Conservation (phyloP, 345 rosid species). For the Populus alba region DNA sequence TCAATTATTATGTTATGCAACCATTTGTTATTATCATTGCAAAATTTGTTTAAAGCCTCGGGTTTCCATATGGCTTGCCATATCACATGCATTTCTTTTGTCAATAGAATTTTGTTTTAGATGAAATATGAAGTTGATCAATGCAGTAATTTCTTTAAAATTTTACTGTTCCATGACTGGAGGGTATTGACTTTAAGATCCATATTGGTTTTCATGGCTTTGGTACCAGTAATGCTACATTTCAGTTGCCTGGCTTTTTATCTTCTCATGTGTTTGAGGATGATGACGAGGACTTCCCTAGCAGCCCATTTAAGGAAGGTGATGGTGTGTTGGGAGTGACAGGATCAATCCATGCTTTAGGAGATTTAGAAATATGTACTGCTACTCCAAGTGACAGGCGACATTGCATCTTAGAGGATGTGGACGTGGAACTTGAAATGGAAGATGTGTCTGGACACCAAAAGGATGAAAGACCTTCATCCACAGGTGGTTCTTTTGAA, state of each 20-base stretch:
- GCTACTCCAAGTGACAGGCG: constrained; percentile 58
- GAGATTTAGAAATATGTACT: constrained; percentile 42
- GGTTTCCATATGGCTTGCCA: not conserved
- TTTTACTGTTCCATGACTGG: not conserved
- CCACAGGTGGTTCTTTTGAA: constrained; percentile 25
- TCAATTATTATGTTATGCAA: not conserved
- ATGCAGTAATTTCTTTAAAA: not conserved
- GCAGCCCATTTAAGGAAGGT: constrained; percentile 37
- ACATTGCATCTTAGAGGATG: constrained; percentile 72
- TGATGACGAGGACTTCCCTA: constrained; percentile 50
- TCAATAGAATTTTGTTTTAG: not conserved
- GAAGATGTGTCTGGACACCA: constrained; percentile 74
- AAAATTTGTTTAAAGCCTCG: too few species aligned
- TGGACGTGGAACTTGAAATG: constrained; percentile 85
- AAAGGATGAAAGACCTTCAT: constrained; percentile 47
- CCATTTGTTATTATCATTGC: not conserved
- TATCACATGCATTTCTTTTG: not conserved
- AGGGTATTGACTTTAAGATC: constrained; percentile 8
- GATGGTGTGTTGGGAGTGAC: constrained; percentile 34
- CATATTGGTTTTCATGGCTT: constrained; percentile 13
- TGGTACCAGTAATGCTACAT: constrained; percentile 71
- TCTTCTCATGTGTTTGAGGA: constrained; percentile 61
- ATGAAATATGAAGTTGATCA: not conserved
- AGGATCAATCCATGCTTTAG: constrained; percentile 37
- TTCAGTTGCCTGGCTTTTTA: constrained; percentile 77